These are phyloP conservation scores for Hypomyces rosellus DNA, from an alignment of 2,329 filamentous ascomycete species.

Conservation along the genomic window DNA sequence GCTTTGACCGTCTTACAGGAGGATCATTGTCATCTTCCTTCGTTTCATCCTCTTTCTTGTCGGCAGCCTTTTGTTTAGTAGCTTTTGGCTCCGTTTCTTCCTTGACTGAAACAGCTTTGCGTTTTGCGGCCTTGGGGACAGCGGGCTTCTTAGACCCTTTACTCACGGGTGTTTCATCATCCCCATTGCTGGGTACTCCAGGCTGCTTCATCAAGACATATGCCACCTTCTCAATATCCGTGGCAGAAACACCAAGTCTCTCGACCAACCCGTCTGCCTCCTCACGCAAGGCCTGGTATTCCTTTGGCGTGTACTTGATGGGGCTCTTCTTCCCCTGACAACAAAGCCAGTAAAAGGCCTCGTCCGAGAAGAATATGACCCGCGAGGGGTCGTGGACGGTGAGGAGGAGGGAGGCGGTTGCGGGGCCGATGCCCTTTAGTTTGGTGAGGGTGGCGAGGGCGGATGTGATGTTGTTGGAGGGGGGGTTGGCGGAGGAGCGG, in stretches of 20 bases:
- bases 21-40: not conserved
- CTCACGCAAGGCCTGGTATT: conserved; percentile 55
- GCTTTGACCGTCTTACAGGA: conserved; percentile 13
- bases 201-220: conserved; percentile 55
- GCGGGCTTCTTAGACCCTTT: not conserved
- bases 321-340: conserved; percentile 41
- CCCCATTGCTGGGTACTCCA: not conserved
- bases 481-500: conserved; percentile 31
- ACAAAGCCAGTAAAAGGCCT: conserved; percentile 67
- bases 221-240: conserved; percentile 64
- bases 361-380: conserved; percentile 74
- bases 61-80: conserved; percentile 8
- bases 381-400: conserved; percentile 53
- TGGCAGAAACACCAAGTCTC: conserved; percentile 49
- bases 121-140: conserved; percentile 13
- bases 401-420: conserved; percentile 69
- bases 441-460: conserved; percentile 50
- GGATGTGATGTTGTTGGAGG: conserved; percentile 32
- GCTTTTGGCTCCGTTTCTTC: conserved; percentile 5
- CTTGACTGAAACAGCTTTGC: conserved; percentile 16
- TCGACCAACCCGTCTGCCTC: conserved; percentile 36
- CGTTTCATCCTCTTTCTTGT: not conserved
- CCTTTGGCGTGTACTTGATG: conserved; percentile 64
- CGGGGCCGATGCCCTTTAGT: conserved; percentile 71
- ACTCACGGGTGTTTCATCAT: not conserved